phyloP scores from a whole-genome alignment of 495 filamentous ascomycete genomes.

The Penicillium cosmopolitanum region DNA sequence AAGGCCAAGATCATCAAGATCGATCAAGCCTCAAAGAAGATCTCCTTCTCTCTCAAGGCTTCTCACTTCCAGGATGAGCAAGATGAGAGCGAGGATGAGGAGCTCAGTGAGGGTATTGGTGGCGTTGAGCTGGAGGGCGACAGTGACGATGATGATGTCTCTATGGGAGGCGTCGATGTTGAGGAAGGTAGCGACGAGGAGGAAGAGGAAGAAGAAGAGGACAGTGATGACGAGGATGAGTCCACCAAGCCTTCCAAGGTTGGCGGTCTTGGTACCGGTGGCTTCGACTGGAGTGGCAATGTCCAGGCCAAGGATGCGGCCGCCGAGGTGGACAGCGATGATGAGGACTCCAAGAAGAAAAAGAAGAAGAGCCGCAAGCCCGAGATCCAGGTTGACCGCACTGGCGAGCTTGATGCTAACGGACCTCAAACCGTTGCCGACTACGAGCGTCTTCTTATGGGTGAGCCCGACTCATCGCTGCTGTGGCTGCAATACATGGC shows the following conservation, averaged over 20 bases:
- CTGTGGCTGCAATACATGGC: conserved; percentile 97
- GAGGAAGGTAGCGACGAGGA: conserved; percentile 38
- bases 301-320: conserved; percentile 52
- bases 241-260: conserved; percentile 32
- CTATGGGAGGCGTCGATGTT: conserved; percentile 56
- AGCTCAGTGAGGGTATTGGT: conserved; percentile 45
- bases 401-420: conserved; percentile 82
- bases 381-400: conserved; percentile 83
- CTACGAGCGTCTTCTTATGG: conserved; percentile 90
- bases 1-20: conserved; percentile 87
- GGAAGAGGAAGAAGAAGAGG: conserved; percentile 51
- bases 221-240: conserved; percentile 47
- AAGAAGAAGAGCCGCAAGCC: conserved; percentile 82
- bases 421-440: conserved; percentile 91
- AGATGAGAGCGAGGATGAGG: conserved; percentile 55
- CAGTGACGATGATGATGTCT: conserved; percentile 48
- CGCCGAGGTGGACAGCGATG: conserved; percentile 47
- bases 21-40: conserved; percentile 69
- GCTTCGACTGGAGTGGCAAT: conserved; percentile 86
- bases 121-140: conserved; percentile 51
- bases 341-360: conserved; percentile 57
- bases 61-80: conserved; percentile 77
- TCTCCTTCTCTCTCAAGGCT: conserved; percentile 90
- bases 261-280: conserved; percentile 70
- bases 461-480: conserved; percentile 84